phyloP scores from a whole-genome alignment of 805 yeast genomes.

The Kuraishia borneana region DNA sequence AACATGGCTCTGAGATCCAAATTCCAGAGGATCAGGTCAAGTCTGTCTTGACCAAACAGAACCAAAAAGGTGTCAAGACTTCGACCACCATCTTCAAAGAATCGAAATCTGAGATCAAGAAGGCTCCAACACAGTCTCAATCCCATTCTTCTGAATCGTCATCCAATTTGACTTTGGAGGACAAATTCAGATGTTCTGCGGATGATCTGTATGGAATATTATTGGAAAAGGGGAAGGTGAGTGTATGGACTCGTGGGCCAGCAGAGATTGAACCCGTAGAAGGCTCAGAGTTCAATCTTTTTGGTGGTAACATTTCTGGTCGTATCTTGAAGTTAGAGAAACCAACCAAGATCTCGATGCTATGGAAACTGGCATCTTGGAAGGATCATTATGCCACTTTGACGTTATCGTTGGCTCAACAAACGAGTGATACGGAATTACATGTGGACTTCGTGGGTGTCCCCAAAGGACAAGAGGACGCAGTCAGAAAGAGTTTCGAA shows the following conservation, averaged over 20 bases:
- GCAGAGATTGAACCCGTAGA: constrained; percentile 48
- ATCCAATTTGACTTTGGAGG: constrained; percentile 63
- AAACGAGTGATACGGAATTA: constrained; percentile 75
- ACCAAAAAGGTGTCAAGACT: constrained; percentile 23
- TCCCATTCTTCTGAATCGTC: constrained; percentile 48
- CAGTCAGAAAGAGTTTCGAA: constrained; percentile 75
- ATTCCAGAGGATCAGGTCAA: constrained; percentile 34
- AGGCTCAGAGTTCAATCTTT: constrained; percentile 56
- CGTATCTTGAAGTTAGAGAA: constrained; percentile 48
- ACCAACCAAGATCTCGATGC: constrained; percentile 50
- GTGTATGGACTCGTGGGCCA: constrained; percentile 83
- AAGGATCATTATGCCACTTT: constrained; percentile 72
- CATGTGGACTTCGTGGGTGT: constrained; percentile 76
- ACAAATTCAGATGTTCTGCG: constrained; percentile 79
- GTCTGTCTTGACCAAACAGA: constrained; percentile 42
- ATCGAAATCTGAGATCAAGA: constrained; percentile 6
- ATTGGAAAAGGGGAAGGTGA: constrained; percentile 63
- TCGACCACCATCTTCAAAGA: constrained; percentile 17
- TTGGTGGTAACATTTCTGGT: constrained; percentile 83
- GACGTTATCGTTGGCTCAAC: constrained; percentile 58
- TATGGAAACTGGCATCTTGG: constrained; percentile 91
- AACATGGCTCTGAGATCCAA: constrained; percentile 83
- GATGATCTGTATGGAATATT: constrained; percentile 75
- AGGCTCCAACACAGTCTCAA: constrained; percentile 9
- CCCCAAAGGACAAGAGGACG: constrained; percentile 92